Evolutionary conservation across 2,329 filamentous ascomycete species (phyloP), one percentile per base, ranked within the genome.

Genomic region (Aspergillus sp.): DNA sequence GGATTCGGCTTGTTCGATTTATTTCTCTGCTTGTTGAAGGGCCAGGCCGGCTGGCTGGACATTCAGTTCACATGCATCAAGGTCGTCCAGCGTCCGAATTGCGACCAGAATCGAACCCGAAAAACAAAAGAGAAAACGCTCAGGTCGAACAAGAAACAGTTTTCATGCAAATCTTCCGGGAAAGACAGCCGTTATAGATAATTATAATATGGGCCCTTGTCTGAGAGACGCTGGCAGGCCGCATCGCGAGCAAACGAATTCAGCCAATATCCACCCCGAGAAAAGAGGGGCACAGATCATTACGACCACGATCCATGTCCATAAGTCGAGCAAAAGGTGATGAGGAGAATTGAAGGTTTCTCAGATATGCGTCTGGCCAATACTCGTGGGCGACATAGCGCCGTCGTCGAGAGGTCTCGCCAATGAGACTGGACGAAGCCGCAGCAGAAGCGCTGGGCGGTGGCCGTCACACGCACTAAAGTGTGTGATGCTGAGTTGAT

Each of bases 11-110:
- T 44, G 32, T 34, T 35, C 5, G 30, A 35, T 10, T 34, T 19
- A 19, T 3, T 19, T 30, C n/a, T 27, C 19, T 29, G 10, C 42
- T 30, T 32, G 26, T 39, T 46, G 44, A 34, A 47, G 54, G 19
- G 58, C 66, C 66, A 68, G 66, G 52, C 65, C 64, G 57, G 64
- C 65, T 67, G 62, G 66, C 61, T 59, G 54, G 46, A 52, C 51
- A 52, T 57, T 58, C 60, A 66, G 56, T 52, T 48, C 54, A 55
- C 51, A 60, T 48, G 49, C 60, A 62, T 59, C 50, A 48, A 19
- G 19, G 30, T 32, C 30, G 30, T 32, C 30, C 30, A 19, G 19
- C 19, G 19, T 19, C 19, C 19, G 19, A 19, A 19, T 19, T 19
- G 19, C 19, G 19, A 19, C 19, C 19, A 19, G 19, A 19, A 51